Base-by-base conservation (phyloP, 805 yeast species). In the Hanseniaspora mollemarum region DNA sequence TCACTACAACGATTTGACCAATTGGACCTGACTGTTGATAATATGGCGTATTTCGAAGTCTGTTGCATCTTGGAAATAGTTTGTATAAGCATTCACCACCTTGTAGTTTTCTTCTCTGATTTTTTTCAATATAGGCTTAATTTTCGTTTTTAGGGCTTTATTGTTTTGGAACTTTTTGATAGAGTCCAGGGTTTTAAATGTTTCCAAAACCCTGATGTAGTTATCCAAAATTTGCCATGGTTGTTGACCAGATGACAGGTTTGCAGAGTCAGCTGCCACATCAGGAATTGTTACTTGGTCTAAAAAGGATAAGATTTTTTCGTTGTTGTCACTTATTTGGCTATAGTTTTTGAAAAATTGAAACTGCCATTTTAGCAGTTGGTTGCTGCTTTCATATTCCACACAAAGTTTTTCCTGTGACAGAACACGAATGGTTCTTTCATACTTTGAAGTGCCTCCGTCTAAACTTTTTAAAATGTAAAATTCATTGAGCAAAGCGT, bases 111-210 rank as follows among this genome's bases (percentile, higher is more conserved):
- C 16, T 6, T 24, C 38, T 40, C 53, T 51, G 8, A 43, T 39
- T 16, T 33, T 3, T 15, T 29, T 29, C 15, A 44, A 32, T 3
- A 33, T n/a, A n/a, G 21, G 19, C n/a, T 40, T 51, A n/a, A 43
- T 24, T 19, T 21, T 36, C 13, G 21, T 33, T 25, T 51, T 45
- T 2, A 51, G 16, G 6, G 21, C 15, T 33, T 40, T 40, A 22
- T 40, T 48, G 22, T 21, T 39, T 33, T 41, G 49, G 22, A 51
- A 40, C 28, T 40, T 51, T 25, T 51, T 51, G 10, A 42, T 43
- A 10, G 43, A 32, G 6, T 46, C 43, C 38, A 51, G 29, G 1
- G 50, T 51, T 24, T 51, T 51, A 1, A 51, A 32, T 2, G 46
- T 44, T 15, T 40, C 46, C 21, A 51, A 12, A 2, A 51, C 35